A percentile compares a stretch with the other conserved stretches of the same genome.
Conservation (phyloP, 2,329 filamentous ascomycete genomes). For the Microdochium bolleyi region DNA sequence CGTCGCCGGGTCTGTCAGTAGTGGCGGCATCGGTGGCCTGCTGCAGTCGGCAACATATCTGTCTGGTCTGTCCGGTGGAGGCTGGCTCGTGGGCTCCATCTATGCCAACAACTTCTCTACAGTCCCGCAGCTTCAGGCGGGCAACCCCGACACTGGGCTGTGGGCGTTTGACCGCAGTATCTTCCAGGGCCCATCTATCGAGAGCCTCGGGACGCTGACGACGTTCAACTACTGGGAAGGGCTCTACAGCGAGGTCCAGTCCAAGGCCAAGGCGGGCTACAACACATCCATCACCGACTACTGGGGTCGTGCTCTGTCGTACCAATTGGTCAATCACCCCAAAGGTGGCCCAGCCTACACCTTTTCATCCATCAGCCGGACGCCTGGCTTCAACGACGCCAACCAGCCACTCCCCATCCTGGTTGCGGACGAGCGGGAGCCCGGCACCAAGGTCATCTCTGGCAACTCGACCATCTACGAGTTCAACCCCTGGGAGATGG, state of each 20-base stretch:
- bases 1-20: slow-evolving; percentile 47
- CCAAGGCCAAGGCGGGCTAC: slow-evolving; percentile 57
- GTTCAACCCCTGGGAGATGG: slow-evolving; percentile 74
- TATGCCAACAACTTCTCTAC: slow-evolving; percentile 71
- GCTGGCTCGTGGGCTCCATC: slow-evolving; percentile 68
- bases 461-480: slow-evolving; percentile 71
- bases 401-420: slow-evolving; percentile 66
- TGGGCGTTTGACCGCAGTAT: slow-evolving; percentile 29
- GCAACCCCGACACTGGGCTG: slow-evolving; percentile 16
- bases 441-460: slow-evolving; percentile 52
- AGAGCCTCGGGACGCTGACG: slow-evolving; percentile 15
- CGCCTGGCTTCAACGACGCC: slow-evolving; percentile 53
- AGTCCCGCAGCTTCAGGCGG: slow-evolving; percentile 30
- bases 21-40: slow-evolving; percentile 59
- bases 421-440: slow-evolving; percentile 59
- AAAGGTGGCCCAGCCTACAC: slow-evolving; percentile 63
- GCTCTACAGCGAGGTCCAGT: slow-evolving; percentile 47
- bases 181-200: slow-evolving; percentile 21
- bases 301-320: slow-evolving; percentile 64
- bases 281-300: slow-evolving; percentile 64
- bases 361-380: slow-evolving; percentile 62
- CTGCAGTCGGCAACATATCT: slow-evolving; percentile 66
- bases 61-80: slow-evolving; percentile 65
- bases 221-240: slow-evolving; percentile 51
- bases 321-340: slow-evolving; percentile 61